Evolutionary conservation across 441 rosid genomes (phyloP), one percentile per base, ranked within the genome.

Genomic region (Macaranga tanarius): DNA sequence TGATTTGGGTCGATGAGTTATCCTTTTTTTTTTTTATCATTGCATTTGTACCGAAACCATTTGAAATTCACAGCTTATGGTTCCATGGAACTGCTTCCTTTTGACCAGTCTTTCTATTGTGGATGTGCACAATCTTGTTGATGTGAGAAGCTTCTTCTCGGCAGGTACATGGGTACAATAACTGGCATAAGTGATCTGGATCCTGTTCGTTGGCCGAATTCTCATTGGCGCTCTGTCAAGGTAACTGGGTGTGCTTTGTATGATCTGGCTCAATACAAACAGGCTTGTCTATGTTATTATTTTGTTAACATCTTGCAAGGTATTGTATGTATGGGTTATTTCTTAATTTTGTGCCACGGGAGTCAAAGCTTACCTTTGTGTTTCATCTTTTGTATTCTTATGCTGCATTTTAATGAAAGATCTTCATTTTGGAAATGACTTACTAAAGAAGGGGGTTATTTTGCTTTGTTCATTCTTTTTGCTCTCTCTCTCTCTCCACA

Each of bases 181-280:
- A 94, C 96, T 38, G 93, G 93, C 75, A 87, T 90, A 55, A 83
- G 92, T 77, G 96, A 90, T 83, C 72, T 90, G 57, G 97, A 94
- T 72, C 86, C 93, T 78, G 86, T 75, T 68, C 86, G 90, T 57
- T 94, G 98, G 98, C 90, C 92, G 13, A 94, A 90, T 82, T 94
- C 99, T 23, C 89, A 94, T 81, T 94, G 97, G 97, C 87, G 98
- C 52, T 92, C 98, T 65, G 97, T 94, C 69, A 94, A 94, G 97
- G 99, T 93, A 73, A 69, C 71, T 73, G 28, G 13, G 56, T 4
- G 58, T 23, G 22, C 44, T 38, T 5, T 38, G 5, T 34, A 13
- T 51, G 25, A 42, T 59, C 47, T 75, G 28, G 11, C n/a, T 22
- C 7, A 11, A 25, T 22, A 62, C 17, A 13, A 52, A 7, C 47